Evolutionary conservation across 768 basidiomycete genomes (phyloP), one percentile per base, ranked within the genome.

Genomic region (Psilocybe azurescens): DNA sequence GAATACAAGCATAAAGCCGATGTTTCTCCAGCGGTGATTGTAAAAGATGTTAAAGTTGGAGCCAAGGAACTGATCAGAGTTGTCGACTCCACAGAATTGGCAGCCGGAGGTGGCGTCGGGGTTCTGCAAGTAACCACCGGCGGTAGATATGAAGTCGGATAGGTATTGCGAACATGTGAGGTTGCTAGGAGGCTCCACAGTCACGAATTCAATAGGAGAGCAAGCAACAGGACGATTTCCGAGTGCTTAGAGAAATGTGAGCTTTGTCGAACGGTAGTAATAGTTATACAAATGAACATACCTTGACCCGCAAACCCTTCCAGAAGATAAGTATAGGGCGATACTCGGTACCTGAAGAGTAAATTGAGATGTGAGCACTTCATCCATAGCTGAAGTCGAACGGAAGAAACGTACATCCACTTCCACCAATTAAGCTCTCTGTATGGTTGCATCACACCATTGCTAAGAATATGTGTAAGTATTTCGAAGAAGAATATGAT

Each of bases 381-480:
- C 29, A 16, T 11, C 7, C 0, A n/a, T 4, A 46, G 16, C 11
- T 24, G 3, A 16, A 16, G 39, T 24, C 24, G 24, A 24, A 16
- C 20, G 7, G 28, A 29, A n/a, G 14, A 11, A 28, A 46, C 55
- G 3, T 46, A 57, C 56, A 85, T 82, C 53, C 72, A 73, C 47
- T 53, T 65, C 89, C 89, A 91, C 84, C 87, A 88, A 11, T 83
- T 84, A 8, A 90, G 81, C n/a, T 78, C 76, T 8, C 79, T 63
- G 69, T 47, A 57, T 32, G 56, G 56, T 33, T 57, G 56, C 41
- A 91, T 68, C 44, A 90, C 86, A 63, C 89, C 89, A 65, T 89
- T 83, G 70, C 84, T 86, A 60, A 49, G 46, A 41, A 55, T 56
- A 46, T 29, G 8, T 9, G 39, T 60, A 53, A 54, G 36, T 9